A percentile compares a stretch with the other conserved stretches of the same genome.
phyloP scores from a whole-genome alignment of 2,329 filamentous ascomycete species.

The Ophiostoma angusticollis region DNA sequence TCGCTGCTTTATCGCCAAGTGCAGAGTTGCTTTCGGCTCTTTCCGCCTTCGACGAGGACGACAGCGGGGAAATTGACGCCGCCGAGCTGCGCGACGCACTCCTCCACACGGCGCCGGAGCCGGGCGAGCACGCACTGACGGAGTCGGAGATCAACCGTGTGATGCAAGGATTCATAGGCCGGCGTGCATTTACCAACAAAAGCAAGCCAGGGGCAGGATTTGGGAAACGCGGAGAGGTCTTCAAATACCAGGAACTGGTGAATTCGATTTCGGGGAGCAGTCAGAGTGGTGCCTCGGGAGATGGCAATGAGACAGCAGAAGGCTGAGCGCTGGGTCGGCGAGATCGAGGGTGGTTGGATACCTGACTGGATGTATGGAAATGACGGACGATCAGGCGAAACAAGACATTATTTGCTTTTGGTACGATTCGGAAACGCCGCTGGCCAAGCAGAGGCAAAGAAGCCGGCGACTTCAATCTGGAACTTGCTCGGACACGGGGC shows the following conservation, averaged over 20 bases:
- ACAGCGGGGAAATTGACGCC: constrained; percentile 84
- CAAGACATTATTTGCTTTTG: too few relatives aligned
- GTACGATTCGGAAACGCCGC: too few relatives aligned
- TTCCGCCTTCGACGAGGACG: constrained; percentile 89
- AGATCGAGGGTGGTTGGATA: too few relatives aligned
- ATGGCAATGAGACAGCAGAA: constrained; percentile 8
- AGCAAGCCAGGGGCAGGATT: constrained; percentile 33
- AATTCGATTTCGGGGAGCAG: constrained; percentile 46
- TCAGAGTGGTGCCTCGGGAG: constrained; percentile 4
- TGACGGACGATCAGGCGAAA: too few relatives aligned
- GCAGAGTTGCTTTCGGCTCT: constrained; percentile 80
- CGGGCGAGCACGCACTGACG: constrained; percentile 51
- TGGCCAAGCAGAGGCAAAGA: too few relatives aligned
- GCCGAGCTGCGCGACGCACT: constrained; percentile 71
- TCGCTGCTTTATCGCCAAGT: constrained; percentile 62
- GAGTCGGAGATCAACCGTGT: constrained; percentile 72
- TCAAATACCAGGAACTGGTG: constrained; percentile 89
- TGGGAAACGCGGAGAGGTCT: constrained; percentile 69
- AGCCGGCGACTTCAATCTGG: too few relatives aligned
- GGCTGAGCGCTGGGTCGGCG: constrained; percentile 21
- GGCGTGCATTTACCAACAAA: constrained; percentile 70
- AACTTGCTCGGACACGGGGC: too few relatives aligned
- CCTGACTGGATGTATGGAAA: too few relatives aligned
- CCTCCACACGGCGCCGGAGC: constrained; percentile 67
- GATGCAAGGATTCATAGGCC: constrained; percentile 73